Base-by-base conservation (phyloP, 768 basidiomycete species). In the Leucocoprinus birnbaumii region DNA sequence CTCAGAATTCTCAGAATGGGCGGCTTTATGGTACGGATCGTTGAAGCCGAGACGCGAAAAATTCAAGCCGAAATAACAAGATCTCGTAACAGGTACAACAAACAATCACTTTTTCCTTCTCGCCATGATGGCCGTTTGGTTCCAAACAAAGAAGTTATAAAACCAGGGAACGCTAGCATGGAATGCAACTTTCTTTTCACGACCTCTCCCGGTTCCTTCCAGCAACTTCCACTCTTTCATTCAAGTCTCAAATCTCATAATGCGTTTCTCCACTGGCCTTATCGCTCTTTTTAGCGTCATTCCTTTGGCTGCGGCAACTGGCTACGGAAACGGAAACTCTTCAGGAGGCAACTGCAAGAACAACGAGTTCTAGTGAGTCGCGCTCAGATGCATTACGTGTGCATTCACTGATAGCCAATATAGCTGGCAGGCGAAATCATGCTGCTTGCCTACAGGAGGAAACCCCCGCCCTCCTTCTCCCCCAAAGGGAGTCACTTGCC, bases 401-500 rank as follows among this genome's bases (percentile, higher is more conserved):
- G 18, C 26, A 1, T 6, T 8, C 14, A n/a, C 35, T 34, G 4
- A 34, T 14, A 34, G 35, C 10, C 19, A 48, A 6, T 34, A 52
- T 63, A 75, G 73, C 68, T 73, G 63, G 56, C 25, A 47, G 18
- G 60, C 46, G 7, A 67, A 66, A 49, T 61, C 61, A n/a, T 76
- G 72, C 62, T 82, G 80, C 62, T 63, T 82, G 55, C 75, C 73
- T 13, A 46, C 62, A 41, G 82, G 80, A 45, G 71, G 73, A 1
- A 66, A 73, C 16, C 53, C 66, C 14, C 63, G 61, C 42, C 69
- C 76, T 4, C 73, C 77, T 4, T 47, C 68, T n/a, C 80, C 82
- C n/a, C 80, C 82, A 22, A 68, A 68, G 42, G 78, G 74, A 45
- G 71, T 66, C 22, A 58, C 69, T 11, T 80, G 80, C 67, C 82